Evolutionary conservation across 1,139 yeast genomes (phyloP).

Genomic region (Yamadazyma blattariae): DNA sequence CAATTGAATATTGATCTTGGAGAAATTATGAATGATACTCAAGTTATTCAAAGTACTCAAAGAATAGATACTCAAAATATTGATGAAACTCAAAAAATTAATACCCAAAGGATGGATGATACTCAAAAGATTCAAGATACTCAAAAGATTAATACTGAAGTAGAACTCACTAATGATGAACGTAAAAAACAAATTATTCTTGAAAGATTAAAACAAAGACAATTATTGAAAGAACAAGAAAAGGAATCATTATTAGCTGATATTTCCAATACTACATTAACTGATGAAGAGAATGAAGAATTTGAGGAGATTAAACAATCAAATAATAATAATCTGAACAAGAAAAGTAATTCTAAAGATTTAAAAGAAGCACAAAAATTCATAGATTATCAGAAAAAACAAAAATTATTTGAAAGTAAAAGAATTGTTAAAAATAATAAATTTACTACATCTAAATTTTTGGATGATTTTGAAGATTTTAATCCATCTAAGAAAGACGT

Average conservation of each 20-base stretch:
- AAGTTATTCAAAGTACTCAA: not conserved
- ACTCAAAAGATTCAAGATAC: not conserved
- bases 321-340: too few species aligned
- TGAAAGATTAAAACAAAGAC: constrained; percentile 15
- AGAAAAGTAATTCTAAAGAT: constrained; percentile 16
- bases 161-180: not conserved
- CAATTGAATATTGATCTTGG: constrained; percentile 28
- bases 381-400: constrained; percentile 35
- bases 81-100: constrained; percentile 1
- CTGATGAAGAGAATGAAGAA: constrained; percentile 42
- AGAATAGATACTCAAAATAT: not conserved
- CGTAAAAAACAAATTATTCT: constrained; percentile 5
- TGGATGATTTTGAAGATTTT: constrained; percentile 25
- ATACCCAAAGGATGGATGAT: not conserved
- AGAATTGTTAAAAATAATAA: constrained; percentile 8
- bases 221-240: constrained; percentile 21
- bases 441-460: constrained; percentile 32
- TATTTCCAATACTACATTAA: constrained; percentile 31
- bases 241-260: constrained; percentile 16
- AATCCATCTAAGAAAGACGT: not conserved
- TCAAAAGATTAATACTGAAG: not conserved
- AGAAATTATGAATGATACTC: constrained; percentile 14
- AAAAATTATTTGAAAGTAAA: constrained; percentile 22
- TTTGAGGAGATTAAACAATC: constrained; percentile 19
- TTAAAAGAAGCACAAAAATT: constrained; percentile 35